Conservation (phyloP, 306 rosid genomes). For the Phaseolus lunatus region DNA sequence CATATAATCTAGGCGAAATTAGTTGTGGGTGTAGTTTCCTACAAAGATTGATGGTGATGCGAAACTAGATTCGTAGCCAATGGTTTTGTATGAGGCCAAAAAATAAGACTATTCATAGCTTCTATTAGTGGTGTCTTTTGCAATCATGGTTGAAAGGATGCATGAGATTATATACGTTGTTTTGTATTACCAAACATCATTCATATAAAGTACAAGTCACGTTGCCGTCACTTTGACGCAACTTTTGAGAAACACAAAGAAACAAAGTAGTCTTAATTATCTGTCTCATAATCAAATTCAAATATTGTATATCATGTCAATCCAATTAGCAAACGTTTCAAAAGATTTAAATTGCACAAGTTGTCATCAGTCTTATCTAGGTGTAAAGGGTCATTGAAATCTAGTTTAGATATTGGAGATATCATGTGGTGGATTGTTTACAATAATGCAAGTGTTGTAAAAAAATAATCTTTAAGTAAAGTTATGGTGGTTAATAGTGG, state of each 20-base stretch:
- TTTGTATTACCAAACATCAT: not conserved
- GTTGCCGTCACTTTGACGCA: slow-evolving; percentile 19
- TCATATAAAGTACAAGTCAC: slow-evolving; percentile 14
- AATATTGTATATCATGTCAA: not conserved
- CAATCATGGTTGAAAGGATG: slow-evolving; percentile 38
- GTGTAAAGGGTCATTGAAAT: not conserved
- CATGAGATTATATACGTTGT: not conserved
- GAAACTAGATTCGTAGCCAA: slow-evolving; percentile 11
- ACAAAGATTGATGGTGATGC: slow-evolving; percentile 37
- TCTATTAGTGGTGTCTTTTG: not conserved
- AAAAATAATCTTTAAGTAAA: not conserved
- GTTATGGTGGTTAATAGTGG: not conserved
- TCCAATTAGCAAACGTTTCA: not conserved
- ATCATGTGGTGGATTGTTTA: not conserved
- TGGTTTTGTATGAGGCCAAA: slow-evolving; percentile 21
- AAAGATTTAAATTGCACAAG: not conserved
- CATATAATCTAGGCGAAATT: slow-evolving; percentile 28
- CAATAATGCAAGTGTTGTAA: slow-evolving; percentile 30
- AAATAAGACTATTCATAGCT: not conserved
- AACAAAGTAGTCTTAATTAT: no score
- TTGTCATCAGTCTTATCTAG: not conserved
- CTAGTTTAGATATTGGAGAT: not conserved
- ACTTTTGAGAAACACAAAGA: not conserved
- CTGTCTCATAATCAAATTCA: no score
- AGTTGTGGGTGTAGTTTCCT: slow-evolving; percentile 28